phyloP scores from a whole-genome alignment of 768 basidiomycete genomes.

The Sporobolomyces roseus region DNA sequence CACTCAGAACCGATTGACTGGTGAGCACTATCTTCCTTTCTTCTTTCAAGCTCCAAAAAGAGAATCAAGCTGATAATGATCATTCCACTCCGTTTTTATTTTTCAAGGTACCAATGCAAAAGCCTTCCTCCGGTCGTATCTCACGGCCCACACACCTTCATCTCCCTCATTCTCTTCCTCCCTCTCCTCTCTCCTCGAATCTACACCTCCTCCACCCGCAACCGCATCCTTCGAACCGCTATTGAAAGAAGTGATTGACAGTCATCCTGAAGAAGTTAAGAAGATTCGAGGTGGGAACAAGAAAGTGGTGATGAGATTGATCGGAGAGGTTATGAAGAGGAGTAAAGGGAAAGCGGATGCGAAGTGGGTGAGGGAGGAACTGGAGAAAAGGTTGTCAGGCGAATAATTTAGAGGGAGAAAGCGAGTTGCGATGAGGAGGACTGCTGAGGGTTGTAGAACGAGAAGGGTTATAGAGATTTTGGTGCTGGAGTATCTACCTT shows the following conservation, averaged over 20 bases:
- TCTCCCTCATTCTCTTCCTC: not conserved
- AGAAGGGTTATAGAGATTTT: too few relatives aligned
- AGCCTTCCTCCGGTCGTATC: constrained; percentile 66
- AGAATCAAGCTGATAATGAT: too few relatives aligned
- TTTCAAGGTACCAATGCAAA: constrained; percentile 80
- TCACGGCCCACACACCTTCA: constrained; percentile 48
- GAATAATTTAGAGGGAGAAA: too few relatives aligned
- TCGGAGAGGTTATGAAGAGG: constrained; percentile 79
- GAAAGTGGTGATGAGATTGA: constrained; percentile 74
- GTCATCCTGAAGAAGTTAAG: constrained; percentile 64
- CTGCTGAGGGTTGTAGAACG: too few relatives aligned
- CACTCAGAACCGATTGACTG: constrained; percentile 62
- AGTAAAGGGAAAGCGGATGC: constrained; percentile 78
- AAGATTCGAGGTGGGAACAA: constrained; percentile 65
- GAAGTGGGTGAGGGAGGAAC: constrained; percentile 54
- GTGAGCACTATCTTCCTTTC: too few relatives aligned
- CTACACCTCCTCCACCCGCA: constrained; percentile 53
- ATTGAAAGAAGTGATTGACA: constrained; percentile 64
- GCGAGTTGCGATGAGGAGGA: too few relatives aligned
- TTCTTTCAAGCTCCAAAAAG: too few relatives aligned
- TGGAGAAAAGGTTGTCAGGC: constrained; percentile 46
- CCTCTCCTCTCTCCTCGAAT: constrained; percentile 46
- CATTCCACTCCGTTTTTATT: too few relatives aligned
- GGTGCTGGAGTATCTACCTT: too few relatives aligned
- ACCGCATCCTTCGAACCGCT: constrained; percentile 50